Base-by-base conservation (phyloP, 2,329 filamentous ascomycete genomes). In the Diplodia scrobiculata region DNA sequence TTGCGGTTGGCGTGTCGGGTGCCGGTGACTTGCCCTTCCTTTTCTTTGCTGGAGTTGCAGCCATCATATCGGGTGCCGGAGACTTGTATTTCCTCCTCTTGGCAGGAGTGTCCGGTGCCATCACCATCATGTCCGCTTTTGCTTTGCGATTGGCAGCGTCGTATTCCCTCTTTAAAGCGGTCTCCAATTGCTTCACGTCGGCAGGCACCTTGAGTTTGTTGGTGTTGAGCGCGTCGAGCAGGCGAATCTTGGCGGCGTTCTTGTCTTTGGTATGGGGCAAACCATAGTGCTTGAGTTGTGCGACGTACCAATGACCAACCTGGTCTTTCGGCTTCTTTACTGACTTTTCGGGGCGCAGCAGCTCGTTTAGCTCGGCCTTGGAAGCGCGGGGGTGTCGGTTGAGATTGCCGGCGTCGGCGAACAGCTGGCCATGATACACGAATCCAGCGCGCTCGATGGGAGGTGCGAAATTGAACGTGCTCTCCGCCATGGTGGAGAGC, bases 261-360 rank as follows among this genome's bases (percentile, higher is more conserved):
- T 88, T 88, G 52, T 81, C 80, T 70, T 85, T 86, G 19, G 84
- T 85, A 0, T 81, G 79, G 6, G 77, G 78, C 0, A 89, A 78
- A 0, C 84, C 86, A 74, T 88, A 89, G 74, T 89, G 87, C 3
- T 86, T 74, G 11, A 88, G 79, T 68, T 89, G 86, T 0, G 86
- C 85, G 68, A 86, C 82, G 67, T 86, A 89, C 83, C 83, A 89
- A 68, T 88, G 84, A 0, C 80, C 85, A 0, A 85, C 81, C 51
- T 81, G 81, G 70, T 87, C 84, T 52, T 82, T 79, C 0, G 67
- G 58, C 11, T 19, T 38, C 17, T 70, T 71, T 58, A 19, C 59
- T 50, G 10, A 66, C 27, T 58, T 66, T 52, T 41, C 63, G 54
- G 74, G 74, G 17, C 73, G 73, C 9, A 77, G 68, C 1, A 77